Base-by-base conservation (phyloP, 805 yeast species). In the Wickerhamomyces queroliae region DNA sequence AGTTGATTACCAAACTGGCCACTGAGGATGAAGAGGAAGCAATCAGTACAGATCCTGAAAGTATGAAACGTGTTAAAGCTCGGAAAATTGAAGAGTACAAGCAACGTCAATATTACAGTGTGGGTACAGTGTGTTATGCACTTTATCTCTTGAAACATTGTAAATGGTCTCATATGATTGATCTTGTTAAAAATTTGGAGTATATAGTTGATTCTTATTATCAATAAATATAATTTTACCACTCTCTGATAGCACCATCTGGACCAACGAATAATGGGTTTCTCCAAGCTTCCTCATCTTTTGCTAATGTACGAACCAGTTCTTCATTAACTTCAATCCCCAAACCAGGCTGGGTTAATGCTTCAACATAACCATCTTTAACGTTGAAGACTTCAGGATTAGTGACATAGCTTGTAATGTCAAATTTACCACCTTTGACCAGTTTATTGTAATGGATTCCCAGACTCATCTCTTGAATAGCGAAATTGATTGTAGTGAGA, bases 251-350 rank as follows among this genome's bases (percentile, higher is more conserved):
- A 18, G 21, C 13, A 17, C 33, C 33, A 29, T 29, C 20, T 6
- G 33, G 22, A 5, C 33, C 33, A 18, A 29, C 33, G 11, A 18
- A 29, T n/a, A 6, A 21, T 7, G 33, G 20, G n/a, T 29, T 29
- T 29, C 33, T 29, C 33, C 33, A 29, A 17, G 33, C 33, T 29
- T 29, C 18, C 16, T 29, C 33, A 29, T 29, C 18, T 13, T 18
- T 29, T 5, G 33, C 16, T 17, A 29, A 19, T 17, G 16, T 21
- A 17, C 21, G 16, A 18, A 29, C 21, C 10, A 29, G 13, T 17
- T 29, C 33, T 17, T 29, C 33, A n/a, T 29, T 29, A 29, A 29
- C 33, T 11, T 29, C 33, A 17, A 29, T 29, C 16, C 33, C 33
- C 5, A 29, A 13, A 7, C 33, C 33, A 7, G 21, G 33, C 16